A percentile compares a stretch with the other conserved stretches of the same genome.
Conservation (phyloP, 345 rosid species). For the rapeseed (Brassica napus) region DNA sequence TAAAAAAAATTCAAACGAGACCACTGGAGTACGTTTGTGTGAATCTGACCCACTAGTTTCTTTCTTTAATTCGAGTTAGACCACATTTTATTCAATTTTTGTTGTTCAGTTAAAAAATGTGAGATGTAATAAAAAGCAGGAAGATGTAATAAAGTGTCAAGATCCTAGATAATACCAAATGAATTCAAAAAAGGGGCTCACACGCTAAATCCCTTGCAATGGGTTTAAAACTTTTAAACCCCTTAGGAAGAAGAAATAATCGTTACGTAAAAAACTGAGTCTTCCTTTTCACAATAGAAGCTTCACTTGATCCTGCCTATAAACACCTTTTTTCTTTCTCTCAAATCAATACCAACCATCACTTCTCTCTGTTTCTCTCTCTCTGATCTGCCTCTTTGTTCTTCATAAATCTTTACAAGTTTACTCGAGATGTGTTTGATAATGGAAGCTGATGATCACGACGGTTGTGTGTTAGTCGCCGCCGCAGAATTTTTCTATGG, state of each 20-base stretch:
- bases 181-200: not conserved
- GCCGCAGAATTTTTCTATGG: conserved; percentile 78
- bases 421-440: conserved; percentile 44
- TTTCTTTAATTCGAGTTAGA: not conserved
- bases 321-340: not conserved
- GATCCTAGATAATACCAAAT: conserved; percentile 10
- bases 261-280: conserved; percentile 17
- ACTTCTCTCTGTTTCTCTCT: not conserved
- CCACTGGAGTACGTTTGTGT: not conserved
- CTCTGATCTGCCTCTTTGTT: not conserved
- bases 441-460: conserved; percentile 31
- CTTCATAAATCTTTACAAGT: not conserved
- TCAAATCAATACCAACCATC: conserved; percentile 6
- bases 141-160: too few relatives aligned
- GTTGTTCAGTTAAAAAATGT: not conserved
- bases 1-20: not conserved
- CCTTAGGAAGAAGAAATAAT: conserved; percentile 7
- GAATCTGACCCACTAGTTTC: conserved; percentile 5
- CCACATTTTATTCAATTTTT: not conserved
- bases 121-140: conserved; percentile 25
- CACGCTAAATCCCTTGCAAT: conserved; percentile 15
- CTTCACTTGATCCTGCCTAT: conserved; percentile 33
- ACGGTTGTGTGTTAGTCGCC: conserved; percentile 42
- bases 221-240: not conserved
- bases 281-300: conserved; percentile 23